These are phyloP conservation scores for Sclerotinia glacialis DNA, from an alignment of 2,329 filamentous ascomycete genomes.

Conservation along the genomic window DNA sequence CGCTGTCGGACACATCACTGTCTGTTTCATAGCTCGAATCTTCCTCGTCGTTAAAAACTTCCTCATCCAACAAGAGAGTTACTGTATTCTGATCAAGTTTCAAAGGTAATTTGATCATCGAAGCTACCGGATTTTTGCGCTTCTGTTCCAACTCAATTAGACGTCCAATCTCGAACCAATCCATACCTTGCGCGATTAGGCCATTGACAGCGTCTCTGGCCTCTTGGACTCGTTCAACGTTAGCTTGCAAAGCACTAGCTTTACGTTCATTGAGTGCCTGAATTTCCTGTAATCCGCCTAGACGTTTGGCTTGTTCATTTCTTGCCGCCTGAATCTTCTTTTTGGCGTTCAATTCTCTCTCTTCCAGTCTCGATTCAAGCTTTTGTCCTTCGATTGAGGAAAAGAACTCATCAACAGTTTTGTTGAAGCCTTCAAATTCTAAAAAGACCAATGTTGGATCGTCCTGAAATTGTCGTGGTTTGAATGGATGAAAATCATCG, in stretches of 20 bases:
- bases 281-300: slow-evolving; percentile 77
- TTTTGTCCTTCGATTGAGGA: slow-evolving; percentile 95
- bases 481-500: slow-evolving; percentile 93
- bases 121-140: slow-evolving; percentile 77
- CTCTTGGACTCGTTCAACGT: slow-evolving; percentile 87
- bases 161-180: slow-evolving; percentile 89
- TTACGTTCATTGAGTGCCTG: slow-evolving; percentile 84
- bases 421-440: slow-evolving; percentile 82
- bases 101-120: slow-evolving; percentile 80
- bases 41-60: slow-evolving; percentile 55
- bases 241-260: slow-evolving; percentile 85
- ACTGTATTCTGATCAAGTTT: slow-evolving; percentile 88
- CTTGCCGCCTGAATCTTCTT: slow-evolving; percentile 82
- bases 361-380: slow-evolving; percentile 76
- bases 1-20: slow-evolving; percentile 57
- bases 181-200: slow-evolving; percentile 90
- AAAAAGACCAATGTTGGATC: slow-evolving; percentile 66
- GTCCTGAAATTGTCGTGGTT: slow-evolving; percentile 73
- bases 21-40: slow-evolving; percentile 61
- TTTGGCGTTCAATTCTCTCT: slow-evolving; percentile 77
- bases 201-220: slow-evolving; percentile 90
- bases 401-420: slow-evolving; percentile 94
- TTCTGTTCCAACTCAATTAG: slow-evolving; percentile 85
- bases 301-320: slow-evolving; percentile 77
- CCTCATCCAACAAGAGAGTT: slow-evolving; percentile 71